These are phyloP conservation scores for Neurospora hispaniola DNA, from an alignment of 495 filamentous ascomycete genomes.

Conservation along the genomic window DNA sequence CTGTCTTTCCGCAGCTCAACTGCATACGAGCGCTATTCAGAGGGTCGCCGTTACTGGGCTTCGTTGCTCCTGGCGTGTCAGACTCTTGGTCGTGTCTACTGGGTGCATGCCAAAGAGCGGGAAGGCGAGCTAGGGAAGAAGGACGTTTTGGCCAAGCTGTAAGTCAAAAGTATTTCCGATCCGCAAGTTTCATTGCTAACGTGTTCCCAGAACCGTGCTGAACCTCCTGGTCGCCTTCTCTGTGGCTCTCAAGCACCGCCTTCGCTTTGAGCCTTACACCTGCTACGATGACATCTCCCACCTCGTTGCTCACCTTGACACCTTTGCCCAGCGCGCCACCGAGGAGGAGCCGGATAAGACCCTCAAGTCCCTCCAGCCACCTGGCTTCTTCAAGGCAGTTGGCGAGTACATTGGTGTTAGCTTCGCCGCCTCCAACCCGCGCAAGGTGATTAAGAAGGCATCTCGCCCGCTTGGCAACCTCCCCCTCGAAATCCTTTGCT, in stretches of 20 bases:
- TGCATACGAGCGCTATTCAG: slow-evolving; percentile 73
- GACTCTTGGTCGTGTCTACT: slow-evolving; percentile 65
- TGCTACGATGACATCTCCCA: slow-evolving; percentile 57
- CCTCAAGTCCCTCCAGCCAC: slow-evolving; percentile 16
- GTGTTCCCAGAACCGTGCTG: slow-evolving; percentile 49
- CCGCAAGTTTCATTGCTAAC: slow-evolving; percentile 1
- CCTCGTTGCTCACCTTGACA: slow-evolving; percentile 51
- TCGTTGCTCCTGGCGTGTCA: slow-evolving; percentile 61
- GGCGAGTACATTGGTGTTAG: slow-evolving; percentile 64
- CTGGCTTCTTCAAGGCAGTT: slow-evolving; percentile 48
- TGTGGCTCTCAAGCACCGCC: slow-evolving; percentile 67
- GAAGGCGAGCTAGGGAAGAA: slow-evolving; percentile 51
- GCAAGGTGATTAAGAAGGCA: slow-evolving; percentile 58
- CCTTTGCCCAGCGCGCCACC: slow-evolving; percentile 61
- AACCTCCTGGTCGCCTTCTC: slow-evolving; percentile 75
- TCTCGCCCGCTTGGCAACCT: slow-evolving; percentile 58
- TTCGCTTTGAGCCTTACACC: slow-evolving; percentile 81
- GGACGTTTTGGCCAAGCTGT: slow-evolving; percentile 63
- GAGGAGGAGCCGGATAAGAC: slow-evolving; percentile 36
- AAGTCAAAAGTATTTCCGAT: slow-evolving; percentile 7
- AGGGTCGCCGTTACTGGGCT: slow-evolving; percentile 70
- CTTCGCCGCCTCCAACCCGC: slow-evolving; percentile 61
- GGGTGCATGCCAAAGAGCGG: slow-evolving; percentile 62
- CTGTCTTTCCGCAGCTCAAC: slow-evolving; percentile 77
- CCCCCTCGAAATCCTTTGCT: slow-evolving; percentile 66